phyloP scores from a whole-genome alignment of 306 rosid species.

The Dryas drummondii region DNA sequence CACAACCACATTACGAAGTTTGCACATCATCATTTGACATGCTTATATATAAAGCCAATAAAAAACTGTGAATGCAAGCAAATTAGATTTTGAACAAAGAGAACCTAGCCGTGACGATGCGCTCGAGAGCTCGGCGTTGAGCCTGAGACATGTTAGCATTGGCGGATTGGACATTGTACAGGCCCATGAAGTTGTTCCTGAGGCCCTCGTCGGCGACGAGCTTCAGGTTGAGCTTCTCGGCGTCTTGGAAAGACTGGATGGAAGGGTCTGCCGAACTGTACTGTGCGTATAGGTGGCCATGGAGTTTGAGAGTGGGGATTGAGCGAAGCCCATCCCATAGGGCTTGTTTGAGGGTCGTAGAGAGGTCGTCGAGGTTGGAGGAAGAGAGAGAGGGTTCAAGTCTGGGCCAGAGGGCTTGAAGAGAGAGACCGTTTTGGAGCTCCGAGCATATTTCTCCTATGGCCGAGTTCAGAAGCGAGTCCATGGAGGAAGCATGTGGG shows the following conservation, averaged over 20 bases:
- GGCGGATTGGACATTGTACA: constrained; percentile 57
- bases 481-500: constrained; percentile 34
- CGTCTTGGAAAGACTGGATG: constrained; percentile 42
- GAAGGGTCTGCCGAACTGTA: constrained; percentile 36
- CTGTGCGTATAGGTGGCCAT: constrained; percentile 10
- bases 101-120: constrained; percentile 63
- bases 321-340: constrained; percentile 60
- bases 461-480: constrained; percentile 38
- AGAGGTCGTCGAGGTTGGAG: constrained; percentile 45
- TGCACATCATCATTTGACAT: neutral
- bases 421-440: constrained; percentile 36
- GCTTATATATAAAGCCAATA: neutral
- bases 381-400: constrained; percentile 37
- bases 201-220: constrained; percentile 51
- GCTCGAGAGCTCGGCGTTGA: constrained; percentile 62
- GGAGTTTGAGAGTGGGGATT: constrained; percentile 64
- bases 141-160: constrained; percentile 37
- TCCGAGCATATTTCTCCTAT: constrained; percentile 51
- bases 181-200: constrained; percentile 61
- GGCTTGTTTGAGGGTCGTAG: constrained; percentile 43
- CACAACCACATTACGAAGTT: neutral
- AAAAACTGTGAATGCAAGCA: neutral
- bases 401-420: constrained; percentile 41
- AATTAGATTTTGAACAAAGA: neutral
- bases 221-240: constrained; percentile 49